Base-by-base conservation (phyloP, 371 early-diverging fungal genomes). In the Mycotypha africana region DNA sequence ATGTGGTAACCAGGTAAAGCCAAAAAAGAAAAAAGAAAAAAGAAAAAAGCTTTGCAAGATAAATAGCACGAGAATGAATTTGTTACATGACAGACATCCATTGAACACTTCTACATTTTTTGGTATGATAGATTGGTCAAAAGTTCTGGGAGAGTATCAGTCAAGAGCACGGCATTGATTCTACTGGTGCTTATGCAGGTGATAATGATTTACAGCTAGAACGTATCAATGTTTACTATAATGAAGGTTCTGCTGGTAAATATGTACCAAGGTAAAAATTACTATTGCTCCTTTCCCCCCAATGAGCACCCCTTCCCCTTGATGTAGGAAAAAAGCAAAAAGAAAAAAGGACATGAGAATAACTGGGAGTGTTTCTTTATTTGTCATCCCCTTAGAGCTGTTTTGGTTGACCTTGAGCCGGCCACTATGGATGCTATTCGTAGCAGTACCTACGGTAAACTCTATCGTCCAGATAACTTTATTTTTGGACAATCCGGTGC, bases 381-480 rank as follows among this genome's bases (percentile, higher is more conserved):
- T n/a, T n/a, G 32, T 25, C 6, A 83, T 85, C 16, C 60, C 31
- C 24, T 22, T 48, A 67, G 99, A 64, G 95, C 99, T 41, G 96
- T 98, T 52, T 76, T 99, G 28, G 93, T 99, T 45, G 99, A 99
- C 76, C 75, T 99, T 35, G 99, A 99, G 78, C 98, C 99, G 32
- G 99, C 98, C 42, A 97, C 98, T 49, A 96, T 98, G 89, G 99
- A 98, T 65, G 83, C 91, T 36, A 86, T 97, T 57, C 88, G 81
- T 67, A 58, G 79, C 39, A 70, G 87, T 37, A 70, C 80, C 32
- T 82, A 79, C 45, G 86, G 85, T 34, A 62, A 76, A 43, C 74
- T 92, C 24, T 92, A 83, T 76, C 81, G 89, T 40, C 93, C 93
- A 40, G 93, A 92, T 60, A 91, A 89, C 74, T 89, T 89, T 51